Evolutionary conservation across 2,329 filamentous ascomycete genomes (phyloP).

Genomic region (Penicillium decumbens): DNA sequence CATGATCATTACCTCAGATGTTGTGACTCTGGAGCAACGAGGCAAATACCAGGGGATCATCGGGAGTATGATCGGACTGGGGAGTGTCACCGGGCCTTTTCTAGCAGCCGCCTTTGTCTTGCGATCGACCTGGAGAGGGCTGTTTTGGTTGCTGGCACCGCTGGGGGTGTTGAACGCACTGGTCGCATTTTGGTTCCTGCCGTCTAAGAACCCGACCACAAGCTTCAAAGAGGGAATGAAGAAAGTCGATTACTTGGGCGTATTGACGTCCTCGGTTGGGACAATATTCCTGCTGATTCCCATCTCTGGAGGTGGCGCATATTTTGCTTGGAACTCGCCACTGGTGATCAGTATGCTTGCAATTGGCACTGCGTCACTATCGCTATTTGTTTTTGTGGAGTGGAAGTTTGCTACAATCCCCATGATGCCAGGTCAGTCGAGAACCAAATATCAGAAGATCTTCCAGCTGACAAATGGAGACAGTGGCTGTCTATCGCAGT

Average conservation of each 20-base stretch:
- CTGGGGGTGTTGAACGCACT: slow-evolving; percentile 44
- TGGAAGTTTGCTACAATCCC: slow-evolving; percentile 52
- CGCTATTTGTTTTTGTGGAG: slow-evolving; percentile 51
- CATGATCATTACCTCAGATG: slow-evolving; percentile 58
- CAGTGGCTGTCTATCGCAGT: slow-evolving; percentile 49
- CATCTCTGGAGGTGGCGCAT: slow-evolving; percentile 55
- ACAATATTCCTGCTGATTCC: slow-evolving; percentile 59
- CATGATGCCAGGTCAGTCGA: slow-evolving; percentile 48
- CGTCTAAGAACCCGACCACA: slow-evolving; percentile 46
- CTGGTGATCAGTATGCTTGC: slow-evolving; percentile 56
- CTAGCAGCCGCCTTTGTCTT: slow-evolving; percentile 44
- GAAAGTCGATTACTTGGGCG: slow-evolving; percentile 56
- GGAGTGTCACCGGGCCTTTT: slow-evolving; percentile 45
- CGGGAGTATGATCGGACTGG: slow-evolving; percentile 40
- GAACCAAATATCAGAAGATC: neutral
- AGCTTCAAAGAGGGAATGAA: slow-evolving; percentile 45
- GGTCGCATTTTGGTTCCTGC: slow-evolving; percentile 48
- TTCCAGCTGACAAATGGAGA: neutral
- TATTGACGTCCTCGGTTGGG: slow-evolving; percentile 50
- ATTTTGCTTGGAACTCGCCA: slow-evolving; percentile 48
- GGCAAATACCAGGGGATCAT: slow-evolving; percentile 51
- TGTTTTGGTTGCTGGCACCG: slow-evolving; percentile 50
- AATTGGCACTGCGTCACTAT: slow-evolving; percentile 44
- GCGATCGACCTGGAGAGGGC: slow-evolving; percentile 38
- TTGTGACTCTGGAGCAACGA: slow-evolving; percentile 54